Percentiles rank a stretch among this genome's conserved stretches.
Conservation (phyloP, 2,329 filamentous ascomycete genomes). For the Exophiala aquamarina region DNA sequence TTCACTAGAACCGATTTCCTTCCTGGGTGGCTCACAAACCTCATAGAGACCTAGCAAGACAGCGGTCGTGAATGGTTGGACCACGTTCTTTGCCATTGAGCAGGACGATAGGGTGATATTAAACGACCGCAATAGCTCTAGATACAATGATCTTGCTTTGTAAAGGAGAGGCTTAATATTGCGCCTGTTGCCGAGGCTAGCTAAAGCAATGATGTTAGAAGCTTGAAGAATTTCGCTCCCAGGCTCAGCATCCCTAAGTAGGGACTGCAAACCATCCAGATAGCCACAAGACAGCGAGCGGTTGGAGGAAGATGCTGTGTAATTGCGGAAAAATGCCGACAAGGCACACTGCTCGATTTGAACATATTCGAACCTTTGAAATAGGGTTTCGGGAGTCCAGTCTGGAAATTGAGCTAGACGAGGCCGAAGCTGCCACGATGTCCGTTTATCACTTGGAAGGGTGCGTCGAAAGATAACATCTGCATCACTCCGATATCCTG, state of each 20-base stretch:
- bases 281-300: slow-evolving; percentile 14
- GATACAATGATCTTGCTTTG: slow-evolving; percentile 4
- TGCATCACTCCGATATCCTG: no score
- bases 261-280: slow-evolving; percentile 15
- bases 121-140: slow-evolving; percentile 12
- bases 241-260: slow-evolving; percentile 2
- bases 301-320: slow-evolving; percentile 5
- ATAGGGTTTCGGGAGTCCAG: no score
- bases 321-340: slow-evolving; percentile 14
- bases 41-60: slow-evolving; percentile 20
- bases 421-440: no score
- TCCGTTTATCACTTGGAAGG: no score
- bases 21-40: slow-evolving; percentile 1
- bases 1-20: neutral
- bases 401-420: no score
- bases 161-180: neutral
- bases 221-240: slow-evolving; percentile 11
- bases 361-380: no score
- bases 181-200: slow-evolving; percentile 9
- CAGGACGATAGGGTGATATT: slow-evolving; percentile 2
- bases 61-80: slow-evolving; percentile 14
- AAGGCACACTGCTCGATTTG: slow-evolving; percentile 9
- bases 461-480: no score
- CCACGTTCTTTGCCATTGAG: neutral
- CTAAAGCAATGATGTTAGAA: slow-evolving; percentile 11